Conservation (phyloP, 306 rosid species). For the Dryas alaskensis region DNA sequence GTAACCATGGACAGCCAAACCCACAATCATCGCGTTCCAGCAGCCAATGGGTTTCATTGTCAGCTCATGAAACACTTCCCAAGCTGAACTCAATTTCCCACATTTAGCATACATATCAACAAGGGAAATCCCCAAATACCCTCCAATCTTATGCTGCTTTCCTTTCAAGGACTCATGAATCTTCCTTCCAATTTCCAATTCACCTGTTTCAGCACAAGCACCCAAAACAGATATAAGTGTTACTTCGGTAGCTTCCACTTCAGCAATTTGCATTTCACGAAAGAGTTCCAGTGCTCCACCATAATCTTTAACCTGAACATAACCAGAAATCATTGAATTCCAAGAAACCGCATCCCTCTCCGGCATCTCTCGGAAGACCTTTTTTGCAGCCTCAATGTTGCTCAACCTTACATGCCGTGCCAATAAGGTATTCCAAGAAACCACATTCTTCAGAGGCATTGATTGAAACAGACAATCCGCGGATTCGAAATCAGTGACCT, state of each 20-base stretch:
- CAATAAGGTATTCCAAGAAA: constrained; percentile 63
- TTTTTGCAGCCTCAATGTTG: constrained; percentile 47
- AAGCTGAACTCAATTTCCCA: constrained; percentile 56
- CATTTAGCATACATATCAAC: constrained; percentile 69
- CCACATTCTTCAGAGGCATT: constrained; percentile 62
- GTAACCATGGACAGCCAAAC: constrained; percentile 67
- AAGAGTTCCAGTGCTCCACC: constrained; percentile 44
- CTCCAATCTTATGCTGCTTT: constrained; percentile 43
- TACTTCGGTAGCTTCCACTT: constrained; percentile 48
- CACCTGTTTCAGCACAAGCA: constrained; percentile 59
- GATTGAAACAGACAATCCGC: constrained; percentile 44
- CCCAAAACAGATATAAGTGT: constrained; percentile 51
- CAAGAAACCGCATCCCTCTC: constrained; percentile 61
- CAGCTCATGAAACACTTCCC: constrained; percentile 53
- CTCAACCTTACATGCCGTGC: constrained; percentile 38
- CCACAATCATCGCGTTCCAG: constrained; percentile 75
- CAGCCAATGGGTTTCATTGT: constrained; percentile 54
- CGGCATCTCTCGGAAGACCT: constrained; percentile 49
- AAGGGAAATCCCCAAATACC: constrained; percentile 60
- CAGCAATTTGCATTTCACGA: constrained; percentile 45
- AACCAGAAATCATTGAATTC: constrained; percentile 63
- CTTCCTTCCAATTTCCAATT: constrained; percentile 46
- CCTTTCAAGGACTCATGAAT: constrained; percentile 43
- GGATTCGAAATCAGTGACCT: constrained; percentile 33
- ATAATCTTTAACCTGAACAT: constrained; percentile 44